phyloP scores from a whole-genome alignment of 352 stramenopile genomes.

The Pythium chondricola region DNA sequence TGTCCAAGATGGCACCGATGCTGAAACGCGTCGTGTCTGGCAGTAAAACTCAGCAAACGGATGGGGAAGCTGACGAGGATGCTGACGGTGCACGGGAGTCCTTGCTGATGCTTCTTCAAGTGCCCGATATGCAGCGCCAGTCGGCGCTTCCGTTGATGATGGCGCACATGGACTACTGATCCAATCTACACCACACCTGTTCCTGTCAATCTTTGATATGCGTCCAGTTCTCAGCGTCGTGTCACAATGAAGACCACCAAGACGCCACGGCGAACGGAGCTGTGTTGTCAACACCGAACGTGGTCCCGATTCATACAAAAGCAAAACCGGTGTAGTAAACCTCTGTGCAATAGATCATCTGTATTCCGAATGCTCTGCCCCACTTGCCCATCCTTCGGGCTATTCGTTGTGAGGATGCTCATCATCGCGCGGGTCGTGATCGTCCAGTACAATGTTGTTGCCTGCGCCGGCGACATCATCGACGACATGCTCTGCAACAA shows the following conservation, averaged over 20 bases:
- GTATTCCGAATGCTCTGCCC: neutral
- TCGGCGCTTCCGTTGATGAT: slow-evolving; percentile 63
- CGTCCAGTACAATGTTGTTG: slow-evolving; percentile 30
- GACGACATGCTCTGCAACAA: slow-evolving; percentile 48
- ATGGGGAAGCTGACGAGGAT: slow-evolving; percentile 21
- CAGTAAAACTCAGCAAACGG: neutral
- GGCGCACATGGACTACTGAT: slow-evolving; percentile 22
- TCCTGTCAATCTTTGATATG: neutral
- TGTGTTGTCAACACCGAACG: neutral
- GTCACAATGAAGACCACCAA: neutral
- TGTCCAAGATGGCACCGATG: slow-evolving; percentile 62
- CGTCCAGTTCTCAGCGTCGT: neutral
- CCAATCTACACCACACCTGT: too few relatives aligned
- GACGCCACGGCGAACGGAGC: neutral
- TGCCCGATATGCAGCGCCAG: slow-evolving; percentile 42
- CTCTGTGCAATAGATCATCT: neutral
- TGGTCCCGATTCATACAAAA: neutral
- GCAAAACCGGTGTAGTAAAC: slow-evolving; percentile 1
- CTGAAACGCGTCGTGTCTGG: slow-evolving; percentile 35
- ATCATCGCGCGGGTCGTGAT: slow-evolving; percentile 30
- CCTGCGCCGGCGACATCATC: slow-evolving; percentile 40
- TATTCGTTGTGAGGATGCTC: slow-evolving; percentile 55
- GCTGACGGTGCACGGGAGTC: slow-evolving; percentile 40
- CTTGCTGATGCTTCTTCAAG: slow-evolving; percentile 59
- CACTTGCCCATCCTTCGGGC: neutral